Evolutionary conservation across 2,329 filamentous ascomycete genomes (phyloP).

Genomic region (Fusarium tanahbumbuense): DNA sequence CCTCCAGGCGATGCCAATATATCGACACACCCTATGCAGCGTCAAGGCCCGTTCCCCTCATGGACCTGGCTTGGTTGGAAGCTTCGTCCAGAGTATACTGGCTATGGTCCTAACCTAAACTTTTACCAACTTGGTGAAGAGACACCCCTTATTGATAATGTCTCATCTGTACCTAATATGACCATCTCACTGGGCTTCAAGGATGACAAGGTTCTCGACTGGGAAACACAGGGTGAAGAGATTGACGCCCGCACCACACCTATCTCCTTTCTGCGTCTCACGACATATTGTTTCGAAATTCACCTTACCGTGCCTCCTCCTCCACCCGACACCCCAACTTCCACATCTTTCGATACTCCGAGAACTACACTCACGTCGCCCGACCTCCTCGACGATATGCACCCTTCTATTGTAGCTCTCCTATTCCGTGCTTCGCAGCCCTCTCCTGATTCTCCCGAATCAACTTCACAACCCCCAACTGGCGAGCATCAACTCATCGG

Average conservation of each 20-base stretch:
- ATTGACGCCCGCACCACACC: conserved; percentile 45
- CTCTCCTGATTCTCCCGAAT: conserved; percentile 28
- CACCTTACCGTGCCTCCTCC: conserved; percentile 35
- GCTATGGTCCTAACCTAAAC: conserved; percentile 47
- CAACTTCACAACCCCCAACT: conserved; percentile 30
- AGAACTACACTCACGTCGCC: conserved; percentile 37
- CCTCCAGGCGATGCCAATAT: conserved; percentile 35
- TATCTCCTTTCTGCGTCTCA: conserved; percentile 50
- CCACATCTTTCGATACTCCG: conserved; percentile 21
- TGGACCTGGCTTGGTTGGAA: conserved; percentile 56
- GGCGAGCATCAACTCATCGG: conserved; percentile 45
- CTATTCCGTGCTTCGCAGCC: conserved; percentile 36
- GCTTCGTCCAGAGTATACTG: conserved; percentile 41
- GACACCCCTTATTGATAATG: conserved; percentile 44
- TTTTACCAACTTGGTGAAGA: conserved; percentile 49
- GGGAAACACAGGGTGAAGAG: conserved; percentile 52
- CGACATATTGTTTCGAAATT: conserved; percentile 51
- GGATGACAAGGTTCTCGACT: conserved; percentile 50
- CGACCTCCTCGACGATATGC: conserved; percentile 39
- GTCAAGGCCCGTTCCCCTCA: conserved; percentile 49
- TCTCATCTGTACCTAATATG: conserved; percentile 49
- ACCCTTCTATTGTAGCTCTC: conserved; percentile 37
- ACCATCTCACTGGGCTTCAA: conserved; percentile 52
- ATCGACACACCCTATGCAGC: conserved; percentile 44
- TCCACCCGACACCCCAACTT: conserved; percentile 10